Evolutionary conservation across 441 rosid genomes (phyloP).

Genomic region (Flueggea neowawraea): DNA sequence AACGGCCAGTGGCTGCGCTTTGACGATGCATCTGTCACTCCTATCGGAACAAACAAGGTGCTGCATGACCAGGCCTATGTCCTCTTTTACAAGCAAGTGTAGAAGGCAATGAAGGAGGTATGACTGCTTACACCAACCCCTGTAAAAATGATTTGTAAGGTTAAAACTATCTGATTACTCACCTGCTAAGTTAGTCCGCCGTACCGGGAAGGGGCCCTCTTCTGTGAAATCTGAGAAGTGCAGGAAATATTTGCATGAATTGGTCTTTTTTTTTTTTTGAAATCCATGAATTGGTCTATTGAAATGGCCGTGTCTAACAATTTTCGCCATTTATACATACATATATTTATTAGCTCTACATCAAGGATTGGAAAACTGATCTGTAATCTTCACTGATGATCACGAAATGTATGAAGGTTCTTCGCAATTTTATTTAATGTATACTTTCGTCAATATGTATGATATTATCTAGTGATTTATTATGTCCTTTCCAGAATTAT

Average conservation of each 20-base stretch:
- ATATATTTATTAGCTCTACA: slow-evolving; percentile 1
- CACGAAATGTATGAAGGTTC: slow-evolving; percentile 6
- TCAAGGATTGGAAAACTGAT: slow-evolving; percentile 7
- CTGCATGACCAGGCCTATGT: slow-evolving; percentile 93
- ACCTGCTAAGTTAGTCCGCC: background rate
- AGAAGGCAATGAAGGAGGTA: slow-evolving; percentile 17
- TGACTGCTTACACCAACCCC: background rate
- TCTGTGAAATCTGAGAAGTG: too few species aligned
- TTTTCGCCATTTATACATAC: background rate
- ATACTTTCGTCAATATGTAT: background rate
- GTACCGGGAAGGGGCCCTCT: too few species aligned
- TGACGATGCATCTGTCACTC: slow-evolving; percentile 81
- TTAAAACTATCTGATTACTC: background rate
- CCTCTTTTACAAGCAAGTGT: slow-evolving; percentile 84
- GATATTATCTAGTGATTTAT: too few species aligned
- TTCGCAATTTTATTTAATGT: background rate
- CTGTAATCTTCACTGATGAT: slow-evolving; percentile 1
- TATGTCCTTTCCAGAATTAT: too few species aligned
- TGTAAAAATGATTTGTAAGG: background rate
- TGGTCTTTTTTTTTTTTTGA: too few species aligned
- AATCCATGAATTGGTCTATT: background rate
- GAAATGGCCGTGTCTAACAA: background rate
- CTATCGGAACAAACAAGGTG: slow-evolving; percentile 62
- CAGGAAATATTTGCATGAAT: background rate
- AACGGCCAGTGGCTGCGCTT: slow-evolving; percentile 86